These are phyloP conservation scores for Tagetes erecta DNA, from an alignment of 129 eudicot genomes.

Conservation along the genomic window DNA sequence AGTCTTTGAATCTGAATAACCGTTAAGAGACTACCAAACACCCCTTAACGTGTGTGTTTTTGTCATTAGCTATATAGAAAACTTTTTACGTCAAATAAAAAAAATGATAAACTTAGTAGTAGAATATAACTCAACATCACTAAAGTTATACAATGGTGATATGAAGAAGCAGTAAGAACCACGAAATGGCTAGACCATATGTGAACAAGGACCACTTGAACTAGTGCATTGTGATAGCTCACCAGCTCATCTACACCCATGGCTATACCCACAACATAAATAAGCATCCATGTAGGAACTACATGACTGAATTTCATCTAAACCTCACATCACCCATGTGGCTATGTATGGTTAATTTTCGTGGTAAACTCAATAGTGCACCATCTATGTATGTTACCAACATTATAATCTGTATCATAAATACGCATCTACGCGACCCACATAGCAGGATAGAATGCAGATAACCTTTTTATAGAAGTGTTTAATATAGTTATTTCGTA, in stretches of 20 bases:
- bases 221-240: slow-evolving; percentile 7
- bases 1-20: no score
- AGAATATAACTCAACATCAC: not conserved
- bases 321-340: not conserved
- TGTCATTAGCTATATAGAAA: not conserved
- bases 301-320: not conserved
- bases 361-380: not conserved
- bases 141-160: not conserved
- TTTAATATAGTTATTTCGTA: not conserved
- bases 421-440: not conserved
- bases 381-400: not conserved
- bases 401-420: not conserved
- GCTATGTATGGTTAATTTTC: not conserved
- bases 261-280: not conserved
- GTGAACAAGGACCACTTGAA: not conserved
- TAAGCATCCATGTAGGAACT: slow-evolving; percentile 14
- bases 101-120: no score
- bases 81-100: no score
- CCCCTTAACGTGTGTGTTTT: not conserved
- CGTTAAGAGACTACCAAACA: no score
- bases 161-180: slow-evolving; percentile 4
- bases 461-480: not conserved
- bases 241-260: not conserved
- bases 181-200: slow-evolving; percentile 13
- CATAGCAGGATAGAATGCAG: not conserved